Percentiles rank a stretch among this genome's conserved stretches.
Evolutionary conservation across 306 rosid genomes (phyloP).

Genomic region (Cotoneaster glaucophyllus): DNA sequence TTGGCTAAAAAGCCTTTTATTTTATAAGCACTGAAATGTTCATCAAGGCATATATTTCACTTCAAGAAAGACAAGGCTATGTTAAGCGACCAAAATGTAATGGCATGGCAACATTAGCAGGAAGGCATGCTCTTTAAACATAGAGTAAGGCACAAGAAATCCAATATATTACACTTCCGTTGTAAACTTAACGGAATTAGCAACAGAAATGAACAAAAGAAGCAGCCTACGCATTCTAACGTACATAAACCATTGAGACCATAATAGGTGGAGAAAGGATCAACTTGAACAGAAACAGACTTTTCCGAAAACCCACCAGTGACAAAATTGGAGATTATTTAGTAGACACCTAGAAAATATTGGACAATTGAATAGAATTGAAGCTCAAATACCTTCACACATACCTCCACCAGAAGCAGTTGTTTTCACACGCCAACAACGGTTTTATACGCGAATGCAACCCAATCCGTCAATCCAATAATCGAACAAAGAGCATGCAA

Average conservation of each 20-base stretch:
- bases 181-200: background rate
- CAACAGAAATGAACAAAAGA: background rate
- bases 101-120: background rate
- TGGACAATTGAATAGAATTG: background rate
- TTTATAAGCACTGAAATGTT: background rate
- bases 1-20: too few species aligned
- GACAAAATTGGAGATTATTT: background rate
- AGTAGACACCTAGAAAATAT: background rate
- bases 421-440: background rate
- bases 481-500: background rate
- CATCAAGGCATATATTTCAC: background rate
- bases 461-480: background rate
- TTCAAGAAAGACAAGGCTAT: background rate
- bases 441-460: background rate
- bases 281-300: background rate
- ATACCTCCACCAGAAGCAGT: background rate
- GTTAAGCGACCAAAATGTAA: too few species aligned
- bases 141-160: background rate
- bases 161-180: too few species aligned
- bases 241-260: background rate
- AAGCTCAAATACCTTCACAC: background rate
- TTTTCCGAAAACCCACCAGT: background rate
- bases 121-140: background rate
- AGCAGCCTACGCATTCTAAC: background rate
- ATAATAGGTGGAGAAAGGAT: background rate